phyloP scores from a whole-genome alignment of 169 alveolate species.

The Plasmodium adleri region DNA sequence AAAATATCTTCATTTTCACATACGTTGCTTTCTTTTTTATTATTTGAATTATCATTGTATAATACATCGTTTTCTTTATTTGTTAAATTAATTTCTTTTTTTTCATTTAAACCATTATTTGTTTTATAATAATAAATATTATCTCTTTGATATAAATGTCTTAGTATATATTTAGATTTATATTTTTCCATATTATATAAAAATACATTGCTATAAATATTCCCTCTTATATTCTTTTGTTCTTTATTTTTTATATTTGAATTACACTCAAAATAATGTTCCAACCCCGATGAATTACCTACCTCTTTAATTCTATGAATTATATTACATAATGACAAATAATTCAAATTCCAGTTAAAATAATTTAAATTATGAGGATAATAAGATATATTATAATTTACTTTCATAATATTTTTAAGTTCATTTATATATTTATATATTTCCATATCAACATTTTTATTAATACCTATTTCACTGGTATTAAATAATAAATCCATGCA shows the following conservation, averaged over 20 bases:
- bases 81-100: too few relatives aligned
- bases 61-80: too few relatives aligned
- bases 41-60: too few relatives aligned
- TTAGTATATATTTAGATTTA: not conserved
- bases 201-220: too few relatives aligned
- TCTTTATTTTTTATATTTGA: too few relatives aligned
- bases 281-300: too few relatives aligned
- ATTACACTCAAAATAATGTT: too few relatives aligned
- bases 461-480: not conserved
- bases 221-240: not conserved
- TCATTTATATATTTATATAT: not conserved
- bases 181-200: not conserved
- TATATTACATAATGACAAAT: not conserved
- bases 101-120: too few relatives aligned
- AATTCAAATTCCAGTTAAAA: conserved; percentile 29
- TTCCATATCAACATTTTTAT: not conserved
- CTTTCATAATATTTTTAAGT: not conserved
- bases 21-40: too few relatives aligned
- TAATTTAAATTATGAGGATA: conserved; percentile 39
- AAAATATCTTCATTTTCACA: not conserved
- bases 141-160: not conserved
- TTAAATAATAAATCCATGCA: conserved; percentile 12
- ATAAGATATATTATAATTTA: not conserved
- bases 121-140: too few relatives aligned
- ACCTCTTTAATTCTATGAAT: not conserved